Base-by-base conservation (phyloP, 2,329 filamentous ascomycete species). In the Aspergillus texensis region DNA sequence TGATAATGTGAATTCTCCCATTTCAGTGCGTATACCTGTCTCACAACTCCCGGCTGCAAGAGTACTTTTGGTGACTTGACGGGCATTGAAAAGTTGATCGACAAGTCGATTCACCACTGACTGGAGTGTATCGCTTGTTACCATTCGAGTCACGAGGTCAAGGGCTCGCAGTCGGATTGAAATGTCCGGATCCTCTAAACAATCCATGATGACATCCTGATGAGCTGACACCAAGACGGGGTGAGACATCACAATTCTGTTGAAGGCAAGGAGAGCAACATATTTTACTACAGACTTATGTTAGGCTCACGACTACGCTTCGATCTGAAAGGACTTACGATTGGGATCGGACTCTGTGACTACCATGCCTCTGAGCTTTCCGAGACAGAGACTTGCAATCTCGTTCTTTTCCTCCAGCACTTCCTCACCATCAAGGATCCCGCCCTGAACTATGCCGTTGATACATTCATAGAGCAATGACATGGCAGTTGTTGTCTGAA, bases 391-490 rank as follows among this genome's bases (percentile, higher is more conserved):
- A 32, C 89, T 89, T 8, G 95, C 95, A 73, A 99, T 93, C 77
- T 97, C 94, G 69, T 98, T 94, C 45, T 91, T 91, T 60, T 94
- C 94, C 39, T 89, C 85, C 24, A 89, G 88, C 59, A 92, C 91
- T 67, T 94, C 92, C 32, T 89, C 88, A 52, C 90, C 92, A 36
- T 93, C 92, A 57, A 99, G 82, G 62, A 99, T 97, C 0, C 95
- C 95, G 32, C 95, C 95, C 76, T 97, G 94, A 63, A 99, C 97
- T 66, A 99, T 96, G 28, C 95, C 95, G 76, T 96, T 97, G 79
- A 99, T 97, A 75, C 95, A 99, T 79, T 99, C 95, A 72, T 99
- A 99, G 6, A 98, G 81, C 32, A 99, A 80, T n/a, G 95, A 98
- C 95, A 98, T 98, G 32, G 95, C 95, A 6, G 92, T 91, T 0